phyloP scores from a whole-genome alignment of 2,329 filamentous ascomycete genomes.

The Cordyceps cateniannulata region DNA sequence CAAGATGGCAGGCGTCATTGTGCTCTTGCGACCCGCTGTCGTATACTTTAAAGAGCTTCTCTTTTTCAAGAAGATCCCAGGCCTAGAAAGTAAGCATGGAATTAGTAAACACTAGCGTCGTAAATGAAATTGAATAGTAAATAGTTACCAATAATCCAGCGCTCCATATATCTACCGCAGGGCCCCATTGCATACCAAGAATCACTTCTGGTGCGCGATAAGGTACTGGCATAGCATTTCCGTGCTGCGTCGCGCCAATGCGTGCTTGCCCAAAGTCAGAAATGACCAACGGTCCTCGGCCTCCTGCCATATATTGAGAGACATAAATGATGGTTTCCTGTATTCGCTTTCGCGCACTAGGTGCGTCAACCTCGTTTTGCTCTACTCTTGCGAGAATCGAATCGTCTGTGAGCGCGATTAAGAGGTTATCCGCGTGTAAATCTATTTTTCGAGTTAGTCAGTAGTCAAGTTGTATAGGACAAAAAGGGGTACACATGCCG shows the following conservation, averaged over 20 bases:
- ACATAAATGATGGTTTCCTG: slow-evolving; percentile 23
- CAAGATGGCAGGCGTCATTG: slow-evolving; percentile 24
- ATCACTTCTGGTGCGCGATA: slow-evolving; percentile 33
- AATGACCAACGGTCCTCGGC: slow-evolving; percentile 24
- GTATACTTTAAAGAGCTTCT: slow-evolving; percentile 20
- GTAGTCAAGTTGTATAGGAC: neutral
- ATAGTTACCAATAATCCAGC: slow-evolving; percentile 25
- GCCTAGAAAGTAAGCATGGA: slow-evolving; percentile 20
- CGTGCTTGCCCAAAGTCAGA: slow-evolving; percentile 32
- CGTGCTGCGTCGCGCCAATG: slow-evolving; percentile 19
- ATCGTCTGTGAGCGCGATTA: slow-evolving; percentile 26
- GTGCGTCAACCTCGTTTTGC: slow-evolving; percentile 23
- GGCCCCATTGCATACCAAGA: slow-evolving; percentile 28
- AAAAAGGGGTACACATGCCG: neutral
- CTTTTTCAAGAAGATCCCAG: slow-evolving; percentile 21
- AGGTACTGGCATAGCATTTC: slow-evolving; percentile 23
- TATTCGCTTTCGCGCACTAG: slow-evolving; percentile 24
- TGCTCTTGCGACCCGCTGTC: slow-evolving; percentile 17
- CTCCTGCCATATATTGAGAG: slow-evolving; percentile 27
- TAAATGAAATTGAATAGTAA: neutral
- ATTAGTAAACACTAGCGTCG: neutral
- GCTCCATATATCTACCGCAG: slow-evolving; percentile 30
- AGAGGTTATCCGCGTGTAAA: slow-evolving; percentile 30
- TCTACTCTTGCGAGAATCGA: slow-evolving; percentile 25
- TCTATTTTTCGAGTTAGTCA: slow-evolving; percentile 20